Evolutionary conservation across 768 basidiomycete species (phyloP).

Genomic region (Calocybe gangraenosa): DNA sequence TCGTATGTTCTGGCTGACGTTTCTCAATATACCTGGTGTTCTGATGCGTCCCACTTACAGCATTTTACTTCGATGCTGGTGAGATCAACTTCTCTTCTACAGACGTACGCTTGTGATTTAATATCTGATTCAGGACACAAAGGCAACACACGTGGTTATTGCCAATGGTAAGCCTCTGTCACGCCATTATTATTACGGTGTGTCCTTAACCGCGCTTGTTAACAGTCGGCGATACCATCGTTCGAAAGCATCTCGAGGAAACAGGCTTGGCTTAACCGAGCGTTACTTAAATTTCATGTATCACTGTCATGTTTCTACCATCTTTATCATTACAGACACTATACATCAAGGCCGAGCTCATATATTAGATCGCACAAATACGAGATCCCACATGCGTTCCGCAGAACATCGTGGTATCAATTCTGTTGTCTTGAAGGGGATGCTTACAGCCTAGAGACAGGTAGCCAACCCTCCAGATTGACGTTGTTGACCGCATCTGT

Average conservation of each 20-base stretch:
- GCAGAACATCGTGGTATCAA: no score
- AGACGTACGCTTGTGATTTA: no score
- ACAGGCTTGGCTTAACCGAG: conserved; percentile 32
- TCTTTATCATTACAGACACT: no score
- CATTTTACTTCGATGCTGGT: conserved; percentile 72
- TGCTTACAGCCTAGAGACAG: no score
- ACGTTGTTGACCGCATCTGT: no score
- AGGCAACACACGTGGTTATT: conserved; percentile 60
- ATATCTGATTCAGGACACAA: conserved; percentile 43
- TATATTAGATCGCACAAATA: no score
- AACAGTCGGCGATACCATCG: conserved; percentile 58
- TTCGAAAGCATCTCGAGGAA: conserved; percentile 55
- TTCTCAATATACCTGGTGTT: conserved; percentile 9
- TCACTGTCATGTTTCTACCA: not conserved
- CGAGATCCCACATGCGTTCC: no score
- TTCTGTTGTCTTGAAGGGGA: no score
- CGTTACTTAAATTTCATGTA: not conserved
- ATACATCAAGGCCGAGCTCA: no score
- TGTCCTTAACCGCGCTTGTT: not conserved
- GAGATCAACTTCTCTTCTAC: not conserved
- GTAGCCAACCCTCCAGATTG: no score
- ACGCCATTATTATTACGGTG: not conserved
- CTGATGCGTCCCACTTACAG: conserved; percentile 28
- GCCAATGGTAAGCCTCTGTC: conserved; percentile 42
- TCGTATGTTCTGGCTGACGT: conserved; percentile 37